These are phyloP conservation scores for Entomortierella parvispora DNA, from an alignment of 192 early-diverging fungal genomes.

Conservation along the genomic window DNA sequence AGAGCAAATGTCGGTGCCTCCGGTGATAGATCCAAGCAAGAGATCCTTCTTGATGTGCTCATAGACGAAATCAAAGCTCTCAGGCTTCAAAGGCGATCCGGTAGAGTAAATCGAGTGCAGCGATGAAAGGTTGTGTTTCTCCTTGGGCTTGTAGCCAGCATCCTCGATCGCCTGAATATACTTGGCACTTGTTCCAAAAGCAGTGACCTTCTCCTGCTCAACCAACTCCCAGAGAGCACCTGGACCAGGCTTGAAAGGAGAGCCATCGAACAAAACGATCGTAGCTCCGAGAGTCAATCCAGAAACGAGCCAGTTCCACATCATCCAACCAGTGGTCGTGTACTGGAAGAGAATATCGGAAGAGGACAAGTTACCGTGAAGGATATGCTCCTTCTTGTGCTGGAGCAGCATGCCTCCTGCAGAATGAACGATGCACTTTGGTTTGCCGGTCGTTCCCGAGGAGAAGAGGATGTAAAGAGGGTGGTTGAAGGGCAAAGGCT, in stretches of 20 bases:
- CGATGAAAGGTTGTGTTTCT: constrained; percentile 65
- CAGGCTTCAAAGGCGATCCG: constrained; percentile 93
- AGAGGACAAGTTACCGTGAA: constrained; percentile 80
- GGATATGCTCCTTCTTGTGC: constrained; percentile 93
- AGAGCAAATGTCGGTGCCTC: constrained; percentile 97
- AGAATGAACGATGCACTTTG: constrained; percentile 97
- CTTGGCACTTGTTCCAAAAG: constrained; percentile 95
- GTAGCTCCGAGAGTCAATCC: constrained; percentile 83
- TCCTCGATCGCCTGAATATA: constrained; percentile 94
- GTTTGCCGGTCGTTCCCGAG: constrained; percentile 94
- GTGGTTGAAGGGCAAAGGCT: constrained; percentile 91
- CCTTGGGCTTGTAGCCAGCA: constrained; percentile 68
- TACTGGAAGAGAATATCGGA: constrained; percentile 92
- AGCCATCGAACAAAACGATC: constrained; percentile 92
- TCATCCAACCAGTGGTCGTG: constrained; percentile 97
- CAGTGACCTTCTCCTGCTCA: constrained; percentile 84
- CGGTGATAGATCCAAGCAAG: constrained; percentile 93
- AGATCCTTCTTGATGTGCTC: constrained; percentile 84
- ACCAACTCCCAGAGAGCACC: constrained; percentile 80
- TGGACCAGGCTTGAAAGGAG: constrained; percentile 89
- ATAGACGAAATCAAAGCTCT: constrained; percentile 94
- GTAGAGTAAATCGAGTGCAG: constrained; percentile 91
- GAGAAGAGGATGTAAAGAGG: constrained; percentile 92
- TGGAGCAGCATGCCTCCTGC: constrained; percentile 92
- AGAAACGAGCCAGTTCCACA: constrained; percentile 98